A percentile compares a stretch with the other conserved stretches of the same genome.
phyloP scores from a whole-genome alignment of 2,329 filamentous ascomycete genomes.

The Fusarium anthophilum region DNA sequence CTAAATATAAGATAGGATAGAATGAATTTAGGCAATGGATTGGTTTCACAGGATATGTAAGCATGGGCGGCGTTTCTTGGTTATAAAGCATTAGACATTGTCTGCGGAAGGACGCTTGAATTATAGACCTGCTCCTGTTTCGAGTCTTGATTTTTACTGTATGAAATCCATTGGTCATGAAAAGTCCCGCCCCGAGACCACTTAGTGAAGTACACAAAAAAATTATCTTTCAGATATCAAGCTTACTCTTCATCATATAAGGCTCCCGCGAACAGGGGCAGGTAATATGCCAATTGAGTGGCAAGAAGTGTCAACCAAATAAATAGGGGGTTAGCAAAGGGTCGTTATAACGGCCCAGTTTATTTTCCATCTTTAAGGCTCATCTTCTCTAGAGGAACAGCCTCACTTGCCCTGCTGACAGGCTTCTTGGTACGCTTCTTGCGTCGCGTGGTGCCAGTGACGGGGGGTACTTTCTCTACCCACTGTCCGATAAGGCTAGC shows the following conservation, averaged over 20 bases:
- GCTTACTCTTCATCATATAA: background rate
- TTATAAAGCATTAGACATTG: constrained; percentile 29
- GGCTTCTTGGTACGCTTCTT: constrained; percentile 49
- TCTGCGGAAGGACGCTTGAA: constrained; percentile 12
- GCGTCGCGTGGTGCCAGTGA: constrained; percentile 50
- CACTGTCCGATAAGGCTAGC: constrained; percentile 75
- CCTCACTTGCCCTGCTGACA: background rate
- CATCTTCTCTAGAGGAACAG: constrained; percentile 16
- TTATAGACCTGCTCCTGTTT: constrained; percentile 14
- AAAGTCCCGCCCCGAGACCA: background rate
- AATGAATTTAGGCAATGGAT: constrained; percentile 8
- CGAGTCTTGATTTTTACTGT: constrained; percentile 5
- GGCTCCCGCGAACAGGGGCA: background rate
- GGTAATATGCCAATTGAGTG: background rate
- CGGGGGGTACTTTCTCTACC: constrained; percentile 68
- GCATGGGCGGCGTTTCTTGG: constrained; percentile 27
- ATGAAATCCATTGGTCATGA: background rate
- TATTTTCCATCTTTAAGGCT: constrained; percentile 3
- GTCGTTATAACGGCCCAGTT: background rate
- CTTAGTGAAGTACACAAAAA: background rate
- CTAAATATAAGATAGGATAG: constrained; percentile 1
- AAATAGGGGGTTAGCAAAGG: background rate
- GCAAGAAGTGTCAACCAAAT: background rate
- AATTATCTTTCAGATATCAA: background rate
- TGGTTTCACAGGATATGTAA: background rate